Percentiles rank a stretch among this genome's conserved stretches.
phyloP scores from a whole-genome alignment of 176 grass and related monocot species.

The Puya raimondii region DNA sequence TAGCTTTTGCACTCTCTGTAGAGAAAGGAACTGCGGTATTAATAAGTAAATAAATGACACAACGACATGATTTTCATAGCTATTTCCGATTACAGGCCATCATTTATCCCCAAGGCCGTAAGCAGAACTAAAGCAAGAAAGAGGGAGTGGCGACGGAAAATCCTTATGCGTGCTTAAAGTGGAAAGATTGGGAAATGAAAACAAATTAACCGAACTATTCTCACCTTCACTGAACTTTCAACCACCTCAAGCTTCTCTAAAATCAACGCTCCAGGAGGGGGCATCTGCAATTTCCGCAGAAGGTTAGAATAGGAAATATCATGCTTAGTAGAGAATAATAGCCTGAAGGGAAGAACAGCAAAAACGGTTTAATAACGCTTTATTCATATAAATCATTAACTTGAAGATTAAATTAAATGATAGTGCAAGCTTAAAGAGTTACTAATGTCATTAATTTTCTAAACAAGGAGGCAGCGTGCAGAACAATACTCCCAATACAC shows the following conservation, averaged over 20 bases:
- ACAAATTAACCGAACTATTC: background rate
- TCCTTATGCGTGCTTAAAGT: background rate
- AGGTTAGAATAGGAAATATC: background rate
- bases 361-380: too few species aligned
- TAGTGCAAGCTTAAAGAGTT: too few species aligned
- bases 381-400: too few species aligned
- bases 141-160: background rate
- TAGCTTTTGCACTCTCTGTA: slow-evolving; percentile 17
- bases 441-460: too few species aligned
- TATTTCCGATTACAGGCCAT: background rate
- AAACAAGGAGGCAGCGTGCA: too few species aligned
- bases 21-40: background rate
- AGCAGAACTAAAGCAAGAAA: background rate
- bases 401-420: too few species aligned
- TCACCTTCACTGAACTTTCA: slow-evolving; percentile 48
- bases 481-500: too few species aligned
- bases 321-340: background rate
- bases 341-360: too few species aligned
- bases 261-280: slow-evolving; percentile 36
- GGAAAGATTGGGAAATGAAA: background rate
- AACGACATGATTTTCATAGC: background rate
- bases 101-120: background rate
- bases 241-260: slow-evolving; percentile 55
- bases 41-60: background rate
- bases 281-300: slow-evolving; percentile 26